A percentile compares a stretch with the other conserved stretches of the same genome.
Conservation (phyloP, 805 yeast species). For the Kazachstania psychrophila region DNA sequence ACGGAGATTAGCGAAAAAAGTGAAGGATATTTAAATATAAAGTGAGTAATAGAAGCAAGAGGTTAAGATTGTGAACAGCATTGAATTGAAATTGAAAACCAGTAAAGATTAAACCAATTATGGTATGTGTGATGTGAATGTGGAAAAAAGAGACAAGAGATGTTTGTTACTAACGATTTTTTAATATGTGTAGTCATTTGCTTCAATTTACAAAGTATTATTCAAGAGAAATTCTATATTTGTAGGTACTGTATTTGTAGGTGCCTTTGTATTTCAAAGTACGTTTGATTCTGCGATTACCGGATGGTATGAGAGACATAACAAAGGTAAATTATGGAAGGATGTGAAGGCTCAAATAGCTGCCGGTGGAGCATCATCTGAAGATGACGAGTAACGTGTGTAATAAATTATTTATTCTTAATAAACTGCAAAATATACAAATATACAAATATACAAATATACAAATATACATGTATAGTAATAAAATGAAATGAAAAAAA, state of each 20-base stretch:
- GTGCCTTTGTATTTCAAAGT: constrained; percentile 81
- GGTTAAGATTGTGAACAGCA: too few relatives aligned
- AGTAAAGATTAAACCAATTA: too few relatives aligned
- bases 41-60: background rate
- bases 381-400: constrained; percentile 46
- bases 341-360: constrained; percentile 53
- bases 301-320: constrained; percentile 65
- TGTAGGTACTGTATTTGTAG: constrained; percentile 73
- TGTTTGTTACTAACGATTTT: background rate
- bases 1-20: constrained; percentile 5
- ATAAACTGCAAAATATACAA: background rate
- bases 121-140: background rate
- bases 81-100: too few relatives aligned
- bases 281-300: constrained; percentile 61
- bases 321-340: constrained; percentile 79
- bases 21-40: background rate
- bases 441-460: background rate
- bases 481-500: background rate
- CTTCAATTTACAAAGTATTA: constrained; percentile 52
- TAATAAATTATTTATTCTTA: background rate
- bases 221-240: constrained; percentile 87
- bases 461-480: background rate
- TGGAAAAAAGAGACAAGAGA: background rate
- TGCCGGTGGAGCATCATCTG: constrained; percentile 51
- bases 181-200: constrained; percentile 23